These are phyloP conservation scores for Castanea crenata DNA, from an alignment of 306 rosid genomes.

Conservation along the genomic window DNA sequence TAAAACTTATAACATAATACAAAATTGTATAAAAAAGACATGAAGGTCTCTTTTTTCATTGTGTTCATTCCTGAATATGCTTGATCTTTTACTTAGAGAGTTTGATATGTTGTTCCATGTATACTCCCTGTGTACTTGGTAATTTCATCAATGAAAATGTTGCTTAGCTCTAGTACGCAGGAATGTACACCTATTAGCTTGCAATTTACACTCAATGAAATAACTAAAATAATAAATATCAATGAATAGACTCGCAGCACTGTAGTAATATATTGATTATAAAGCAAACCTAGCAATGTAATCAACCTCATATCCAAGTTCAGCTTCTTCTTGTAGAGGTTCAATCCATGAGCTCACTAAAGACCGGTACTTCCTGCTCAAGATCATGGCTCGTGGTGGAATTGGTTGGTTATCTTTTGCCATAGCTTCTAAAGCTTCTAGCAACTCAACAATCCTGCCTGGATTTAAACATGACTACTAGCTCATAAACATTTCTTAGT, in stretches of 20 bases:
- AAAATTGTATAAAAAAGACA: not conserved
- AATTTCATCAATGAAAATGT: too few species aligned
- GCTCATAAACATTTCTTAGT: slow-evolving; percentile 15
- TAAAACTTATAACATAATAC: not conserved
- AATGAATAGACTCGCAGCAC: slow-evolving; percentile 9
- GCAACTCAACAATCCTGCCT: slow-evolving; percentile 85
- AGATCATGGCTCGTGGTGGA: slow-evolving; percentile 91
- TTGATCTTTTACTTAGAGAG: too few species aligned
- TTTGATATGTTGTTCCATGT: too few species aligned
- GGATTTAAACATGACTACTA: slow-evolving; percentile 33
- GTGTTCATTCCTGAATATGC: too few species aligned
- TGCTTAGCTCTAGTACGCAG: not conserved
- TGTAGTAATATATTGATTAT: slow-evolving; percentile 10
- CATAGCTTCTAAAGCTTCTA: slow-evolving; percentile 86
- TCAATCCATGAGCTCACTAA: slow-evolving; percentile 96
- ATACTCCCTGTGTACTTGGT: too few species aligned
- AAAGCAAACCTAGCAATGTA: slow-evolving; percentile 72
- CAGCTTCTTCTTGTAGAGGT: slow-evolving; percentile 97
- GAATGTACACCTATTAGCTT: not conserved
- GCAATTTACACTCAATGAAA: not conserved
- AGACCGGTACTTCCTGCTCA: slow-evolving; percentile 92
- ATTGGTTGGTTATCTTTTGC: slow-evolving; percentile 66
- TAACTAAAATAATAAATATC: not conserved
- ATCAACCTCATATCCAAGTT: slow-evolving; percentile 95
- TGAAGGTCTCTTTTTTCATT: not conserved